A percentile compares a stretch with the other conserved stretches of the same genome.
Conservation (phyloP, 805 yeast species). For the Maudiozyma turicensis region DNA sequence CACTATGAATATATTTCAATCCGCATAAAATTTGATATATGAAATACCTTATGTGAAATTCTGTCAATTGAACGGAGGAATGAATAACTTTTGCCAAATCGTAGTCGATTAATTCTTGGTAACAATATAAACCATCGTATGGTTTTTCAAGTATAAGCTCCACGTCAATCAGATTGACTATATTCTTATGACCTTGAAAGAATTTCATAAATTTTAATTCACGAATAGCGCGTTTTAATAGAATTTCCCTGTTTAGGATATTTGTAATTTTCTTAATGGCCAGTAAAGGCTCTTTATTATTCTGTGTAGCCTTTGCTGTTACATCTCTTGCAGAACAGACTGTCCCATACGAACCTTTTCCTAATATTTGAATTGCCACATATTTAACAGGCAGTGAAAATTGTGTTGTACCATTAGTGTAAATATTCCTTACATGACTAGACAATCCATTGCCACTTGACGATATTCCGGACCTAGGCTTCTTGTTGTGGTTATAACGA, state of each 20-base stretch:
- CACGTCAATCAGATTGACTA: constrained; percentile 61
- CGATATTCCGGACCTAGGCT: too few relatives aligned
- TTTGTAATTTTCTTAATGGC: constrained; percentile 78
- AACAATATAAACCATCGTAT: constrained; percentile 80
- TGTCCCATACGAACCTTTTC: constrained; percentile 80
- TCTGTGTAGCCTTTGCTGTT: constrained; percentile 13
- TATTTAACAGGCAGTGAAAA: constrained; percentile 59
- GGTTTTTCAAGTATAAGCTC: constrained; percentile 60
- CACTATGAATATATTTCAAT: constrained; percentile 79
- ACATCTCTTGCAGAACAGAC: constrained; percentile 60
- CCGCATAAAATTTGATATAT: constrained; percentile 80
- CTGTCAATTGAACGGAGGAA: constrained; percentile 68
- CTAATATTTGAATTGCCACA: constrained; percentile 47
- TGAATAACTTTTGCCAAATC: constrained; percentile 78
- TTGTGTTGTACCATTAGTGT: constrained; percentile 6
- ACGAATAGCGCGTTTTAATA: constrained; percentile 70
- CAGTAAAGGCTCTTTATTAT: constrained; percentile 22
- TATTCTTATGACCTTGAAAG: constrained; percentile 79
- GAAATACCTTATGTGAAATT: constrained; percentile 68
- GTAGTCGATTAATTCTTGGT: constrained; percentile 74
- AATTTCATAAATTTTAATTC: constrained; percentile 74
- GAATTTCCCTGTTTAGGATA: constrained; percentile 56
- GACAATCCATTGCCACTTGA: too few relatives aligned
- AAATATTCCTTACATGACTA: constrained; percentile 24
- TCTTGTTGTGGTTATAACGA: too few relatives aligned